Base-by-base conservation (phyloP, 169 alveolate genomes). In the Eimeria nieschulzi region DNA sequence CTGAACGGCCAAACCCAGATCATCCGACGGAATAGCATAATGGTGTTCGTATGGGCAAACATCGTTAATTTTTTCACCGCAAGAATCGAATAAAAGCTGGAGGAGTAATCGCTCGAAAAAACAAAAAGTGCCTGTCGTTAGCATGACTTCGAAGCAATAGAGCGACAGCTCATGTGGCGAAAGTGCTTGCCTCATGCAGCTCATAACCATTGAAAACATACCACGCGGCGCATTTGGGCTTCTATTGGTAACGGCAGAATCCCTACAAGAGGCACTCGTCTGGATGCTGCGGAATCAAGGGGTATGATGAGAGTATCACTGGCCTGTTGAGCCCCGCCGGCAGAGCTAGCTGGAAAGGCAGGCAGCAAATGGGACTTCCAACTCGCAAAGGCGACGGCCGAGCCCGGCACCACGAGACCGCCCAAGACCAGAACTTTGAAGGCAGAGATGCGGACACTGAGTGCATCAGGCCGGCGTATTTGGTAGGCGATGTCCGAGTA, bases 401-500 rank as follows among this genome's bases (percentile, higher is more conserved):
- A 82, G 25, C 90, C 76, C 63, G 90, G 90, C n/a, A 82, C 64
- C 64, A 63, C 90, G 25, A 82, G 90, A 7, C 92, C 92, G 54
- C 92, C 92, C 33, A 70, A 17, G 6, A 92, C 95, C 39, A 92
- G 85, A 68, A 61, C 86, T 66, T 92, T 92, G 92, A 92, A 92
- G 71, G 93, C 95, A 25, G 51, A 51, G 13, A 93, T 73, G 79
- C 95, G 91, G 25, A 88, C 83, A 51, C 87, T 76, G 26, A 93
- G 23, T 9, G 90, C 84, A 59, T 91, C 94, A 2, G 95, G 95
- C 70, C 95, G 92, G 39, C 95, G 83, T 46, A 93, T 93, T 33
- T 93, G 95, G 78, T 90, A 93, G 56, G 92, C 82, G 46, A 86
- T 93, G 84, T 93, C 94, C 13, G 94, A 82, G 46, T 93, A 93